Evolutionary conservation across 2,329 filamentous ascomycete genomes (phyloP), one percentile per base, ranked within the genome.

Genomic region (Cordyceps javanica): DNA sequence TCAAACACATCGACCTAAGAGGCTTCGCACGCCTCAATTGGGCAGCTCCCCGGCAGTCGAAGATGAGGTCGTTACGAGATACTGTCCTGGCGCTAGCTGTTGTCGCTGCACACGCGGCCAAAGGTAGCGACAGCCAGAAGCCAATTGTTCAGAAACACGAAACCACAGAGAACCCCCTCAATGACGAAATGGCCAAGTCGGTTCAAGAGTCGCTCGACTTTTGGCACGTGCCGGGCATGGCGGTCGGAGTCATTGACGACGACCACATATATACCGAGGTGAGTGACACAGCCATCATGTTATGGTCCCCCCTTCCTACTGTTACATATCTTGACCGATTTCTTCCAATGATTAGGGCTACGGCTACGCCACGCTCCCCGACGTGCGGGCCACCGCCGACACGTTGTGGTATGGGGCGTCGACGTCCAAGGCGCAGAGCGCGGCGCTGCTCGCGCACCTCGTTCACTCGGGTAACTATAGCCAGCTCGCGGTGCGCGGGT

Each of bases 371-470:
- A 67, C 62, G 0, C 28, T 69, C 16, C 68, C 61, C 60, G 77
- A 75, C 72, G 72, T 32, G 70, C 73, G 60, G 67, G 77, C 60
- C 60, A 74, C 62, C 64, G 71, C 53, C 59, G 69, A 77, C 30
- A 83, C 81, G 0, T 70, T 85, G 3, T 85, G 80, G 69, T 81
- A 79, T 59, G 73, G 72, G 2, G 83, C 75, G 2, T 83, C 80
- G 42, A 82, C 76, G 1, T 82, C 80, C 21, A 86, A 86, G 64
- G 77, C 80, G 2, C 75, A 82, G 48, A 78, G 76, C 0, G 75
- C 77, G 1, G 80, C 80, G 1, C 71, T 73, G 0, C 65, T 86
- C 3, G 65, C 83, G 1, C 73, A 77, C 1, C 64, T 82, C 2
- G 73, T 84, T 8, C 69, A 82, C 6, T 73, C 75, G n/a, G 70